Evolutionary conservation across 345 rosid genomes (phyloP).

Genomic region (Salix suchowensis): DNA sequence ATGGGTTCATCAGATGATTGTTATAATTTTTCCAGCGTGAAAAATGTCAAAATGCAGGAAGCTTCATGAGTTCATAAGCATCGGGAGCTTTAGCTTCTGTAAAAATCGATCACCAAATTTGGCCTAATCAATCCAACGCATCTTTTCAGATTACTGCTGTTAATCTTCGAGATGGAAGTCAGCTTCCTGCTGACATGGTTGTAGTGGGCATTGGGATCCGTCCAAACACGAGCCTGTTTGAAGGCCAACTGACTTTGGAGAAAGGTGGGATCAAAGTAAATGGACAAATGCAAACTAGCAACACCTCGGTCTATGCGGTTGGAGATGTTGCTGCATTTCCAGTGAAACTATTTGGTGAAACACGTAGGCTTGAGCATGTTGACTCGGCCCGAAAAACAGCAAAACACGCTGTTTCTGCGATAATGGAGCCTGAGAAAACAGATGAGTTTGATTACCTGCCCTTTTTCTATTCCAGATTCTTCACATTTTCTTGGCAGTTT

Average conservation of each 20-base stretch:
- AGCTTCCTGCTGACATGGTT: constrained; percentile 70
- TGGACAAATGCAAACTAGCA: constrained; percentile 76
- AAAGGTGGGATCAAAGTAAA: constrained; percentile 95
- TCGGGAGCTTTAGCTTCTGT: neutral
- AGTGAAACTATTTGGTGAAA: constrained; percentile 70
- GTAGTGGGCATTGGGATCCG: constrained; percentile 93
- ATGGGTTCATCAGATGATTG: neutral
- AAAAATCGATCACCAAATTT: neutral
- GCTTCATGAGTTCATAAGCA: neutral
- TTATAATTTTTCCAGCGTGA: neutral
- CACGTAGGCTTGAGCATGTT: constrained; percentile 91
- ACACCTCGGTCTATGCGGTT: constrained; percentile 75
- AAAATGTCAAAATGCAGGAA: neutral
- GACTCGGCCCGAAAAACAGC: constrained; percentile 88
- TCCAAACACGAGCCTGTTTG: constrained; percentile 86
- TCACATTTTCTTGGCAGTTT: constrained; percentile 83
- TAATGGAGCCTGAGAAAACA: constrained; percentile 68
- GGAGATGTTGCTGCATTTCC: constrained; percentile 95
- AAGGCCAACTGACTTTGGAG: constrained; percentile 81
- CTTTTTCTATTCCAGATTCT: constrained; percentile 89
- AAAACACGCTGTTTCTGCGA: constrained; percentile 63
- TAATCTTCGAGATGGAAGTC: constrained; percentile 74
- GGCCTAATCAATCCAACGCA: constrained; percentile 9
- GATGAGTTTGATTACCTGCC: constrained; percentile 80
- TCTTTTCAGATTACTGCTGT: constrained; percentile 66